Conservation (phyloP, 805 yeast species). For the Starmerella apis region DNA sequence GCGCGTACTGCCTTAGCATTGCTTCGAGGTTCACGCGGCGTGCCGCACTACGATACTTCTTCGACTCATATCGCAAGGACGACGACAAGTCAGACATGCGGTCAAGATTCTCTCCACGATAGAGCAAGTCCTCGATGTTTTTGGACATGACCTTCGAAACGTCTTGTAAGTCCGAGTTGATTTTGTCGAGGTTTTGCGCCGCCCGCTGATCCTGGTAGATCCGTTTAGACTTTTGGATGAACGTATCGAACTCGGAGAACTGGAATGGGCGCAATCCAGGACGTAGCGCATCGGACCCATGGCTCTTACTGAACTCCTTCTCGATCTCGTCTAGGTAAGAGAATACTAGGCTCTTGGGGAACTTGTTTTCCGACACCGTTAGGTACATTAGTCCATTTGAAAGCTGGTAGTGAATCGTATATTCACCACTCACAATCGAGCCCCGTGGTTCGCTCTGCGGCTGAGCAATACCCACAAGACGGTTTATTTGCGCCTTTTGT, state of each 20-base stretch:
- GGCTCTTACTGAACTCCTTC: conserved; percentile 68
- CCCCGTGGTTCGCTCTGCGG: conserved; percentile 77
- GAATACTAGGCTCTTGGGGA: conserved; percentile 82
- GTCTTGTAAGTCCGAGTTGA: conserved; percentile 81
- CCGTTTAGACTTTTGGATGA: conserved; percentile 72
- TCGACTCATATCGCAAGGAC: conserved; percentile 66
- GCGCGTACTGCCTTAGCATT: conserved; percentile 78
- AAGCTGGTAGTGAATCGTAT: conserved; percentile 64
- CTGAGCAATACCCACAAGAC: conserved; percentile 61
- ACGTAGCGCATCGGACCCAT: conserved; percentile 55
- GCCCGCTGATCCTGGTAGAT: conserved; percentile 86
- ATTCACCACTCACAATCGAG: conserved; percentile 65
- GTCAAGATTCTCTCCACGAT: conserved; percentile 91
- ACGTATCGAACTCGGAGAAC: conserved; percentile 64
- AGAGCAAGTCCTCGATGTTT: conserved; percentile 86
- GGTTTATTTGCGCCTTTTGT: conserved; percentile 75
- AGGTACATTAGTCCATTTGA: conserved; percentile 59
- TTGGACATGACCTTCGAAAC: conserved; percentile 93
- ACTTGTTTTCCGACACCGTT: conserved; percentile 64
- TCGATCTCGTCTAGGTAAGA: conserved; percentile 75
- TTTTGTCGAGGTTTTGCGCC: conserved; percentile 71
- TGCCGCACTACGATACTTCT: conserved; percentile 82
- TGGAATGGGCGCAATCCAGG: conserved; percentile 78
- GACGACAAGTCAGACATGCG: conserved; percentile 77
- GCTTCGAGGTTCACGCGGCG: conserved; percentile 84